Base-by-base conservation (phyloP, 495 filamentous ascomycete species). In the Pyrenula massariospora region DNA sequence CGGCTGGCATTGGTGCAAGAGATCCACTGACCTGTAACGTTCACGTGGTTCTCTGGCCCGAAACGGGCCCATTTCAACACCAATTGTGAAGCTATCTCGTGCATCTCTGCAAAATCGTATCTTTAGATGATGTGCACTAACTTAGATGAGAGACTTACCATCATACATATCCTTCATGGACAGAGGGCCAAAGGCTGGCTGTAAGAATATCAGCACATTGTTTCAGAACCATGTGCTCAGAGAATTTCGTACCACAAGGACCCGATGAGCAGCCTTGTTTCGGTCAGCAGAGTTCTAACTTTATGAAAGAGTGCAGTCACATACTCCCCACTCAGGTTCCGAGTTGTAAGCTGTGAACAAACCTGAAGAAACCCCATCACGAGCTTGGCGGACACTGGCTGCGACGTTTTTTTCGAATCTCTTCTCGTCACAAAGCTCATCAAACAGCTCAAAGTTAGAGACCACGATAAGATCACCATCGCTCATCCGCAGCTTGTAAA, bases 11-110 rank as follows among this genome's bases (percentile, higher is more conserved):
- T 42, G 31, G n/a, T n/a, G n/a, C n/a, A n/a, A n/a, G n/a, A n/a
- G n/a, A n/a, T n/a, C n/a, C n/a, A 42, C 31, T 42, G 31, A 42
- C 31, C 31, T 42, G 80, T 75, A 1, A 80, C 79, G 23, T 69
- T 66, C 59, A 90, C 87, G 19, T 75, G 68, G 19, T 74, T 59
- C 2, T 70, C 61, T 0, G 80, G 66, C 0, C 86, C 87, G 57
- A 79, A 74, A 24, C 86, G 79, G 15, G 83, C 85, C 84, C 85
- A 91, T 68, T 89, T 89, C 59, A 88, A 73, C 10, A 79, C 75
- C n/a, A 91, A 70, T 58, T 92, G 86, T 0, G 69, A 70, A 0
- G 82, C 78, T 50, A 85, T 74, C 60, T 85, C 84, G 54, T 79
- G 77, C 84, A 87, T 90, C 56, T 87, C 84, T 70, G 19, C 1